These are phyloP conservation scores for Barnettozyma salicaria DNA, from an alignment of 805 yeast genomes.

Conservation along the genomic window DNA sequence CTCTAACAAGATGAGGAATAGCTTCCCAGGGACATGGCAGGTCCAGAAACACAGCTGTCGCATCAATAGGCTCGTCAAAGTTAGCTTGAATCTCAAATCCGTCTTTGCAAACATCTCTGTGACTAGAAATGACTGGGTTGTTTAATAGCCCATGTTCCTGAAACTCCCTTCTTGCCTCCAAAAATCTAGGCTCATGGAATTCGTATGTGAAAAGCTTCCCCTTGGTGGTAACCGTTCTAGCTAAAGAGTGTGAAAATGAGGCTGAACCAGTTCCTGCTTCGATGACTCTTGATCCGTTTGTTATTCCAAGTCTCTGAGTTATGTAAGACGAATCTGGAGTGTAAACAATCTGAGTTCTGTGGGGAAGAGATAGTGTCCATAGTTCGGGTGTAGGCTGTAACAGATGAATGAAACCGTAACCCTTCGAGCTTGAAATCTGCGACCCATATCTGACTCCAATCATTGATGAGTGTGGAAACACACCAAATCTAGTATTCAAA, in stretches of 20 bases:
- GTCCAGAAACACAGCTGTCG: slow-evolving; percentile 79
- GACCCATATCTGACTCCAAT: slow-evolving; percentile 78
- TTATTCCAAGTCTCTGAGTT: slow-evolving; percentile 70
- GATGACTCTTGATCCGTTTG: slow-evolving; percentile 70
- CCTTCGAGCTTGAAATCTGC: slow-evolving; percentile 71
- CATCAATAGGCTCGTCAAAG: slow-evolving; percentile 39
- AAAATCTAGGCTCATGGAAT: slow-evolving; percentile 78
- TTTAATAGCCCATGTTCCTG: slow-evolving; percentile 59
- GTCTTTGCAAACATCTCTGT: slow-evolving; percentile 85
- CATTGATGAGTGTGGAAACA: slow-evolving; percentile 79
- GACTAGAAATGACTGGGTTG: slow-evolving; percentile 56
- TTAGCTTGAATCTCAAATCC: slow-evolving; percentile 64
- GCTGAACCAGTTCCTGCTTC: slow-evolving; percentile 99
- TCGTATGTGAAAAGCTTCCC: slow-evolving; percentile 82
- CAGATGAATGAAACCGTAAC: slow-evolving; percentile 80
- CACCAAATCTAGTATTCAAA: slow-evolving; percentile 84
- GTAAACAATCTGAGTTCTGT: slow-evolving; percentile 95
- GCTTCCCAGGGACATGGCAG: slow-evolving; percentile 98
- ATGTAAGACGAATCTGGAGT: slow-evolving; percentile 93
- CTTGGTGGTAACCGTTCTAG: slow-evolving; percentile 53
- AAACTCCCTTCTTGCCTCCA: slow-evolving; percentile 76
- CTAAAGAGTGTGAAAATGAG: slow-evolving; percentile 87
- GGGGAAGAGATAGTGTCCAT: slow-evolving; percentile 95
- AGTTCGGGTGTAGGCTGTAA: slow-evolving; percentile 91
- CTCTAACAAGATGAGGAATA: slow-evolving; percentile 60